Evolutionary conservation across 768 basidiomycete genomes (phyloP), one percentile per base, ranked within the genome.

Genomic region (Lanmaoa pseudosensibilis): DNA sequence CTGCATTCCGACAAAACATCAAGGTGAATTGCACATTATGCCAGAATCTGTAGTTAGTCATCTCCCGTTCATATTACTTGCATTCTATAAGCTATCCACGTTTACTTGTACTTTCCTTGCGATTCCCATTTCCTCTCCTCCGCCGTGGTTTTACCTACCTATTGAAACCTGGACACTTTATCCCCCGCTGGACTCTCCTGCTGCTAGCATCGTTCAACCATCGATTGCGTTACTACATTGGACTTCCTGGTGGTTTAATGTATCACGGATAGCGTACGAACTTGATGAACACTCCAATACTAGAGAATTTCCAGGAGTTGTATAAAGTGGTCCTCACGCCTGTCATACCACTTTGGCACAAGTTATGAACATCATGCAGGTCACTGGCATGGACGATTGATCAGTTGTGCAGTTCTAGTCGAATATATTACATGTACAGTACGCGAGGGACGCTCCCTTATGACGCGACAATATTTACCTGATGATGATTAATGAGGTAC

Each of bases 1-100:
- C 76, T 59, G 72, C 83, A 48, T 82, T 92, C 77, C 84, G 81
- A 56, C 77, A 77, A 60, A 77, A 73, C 58, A 66, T 92, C 66
- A 78, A 80, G 63, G 72, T 88, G 65, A 73, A 81, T 56, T 90
- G 88, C 77, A 74, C 82, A 39, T 70, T 90, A 67, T 90, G 88
- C 71, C 77, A 86, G 72, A 82, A 71, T 75, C 73, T 87, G 73
- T 87, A 82, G 80, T 69, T 70, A 72, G 78, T 71, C 74, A 68
- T 70, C 57, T 60, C 49, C 47, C 33, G 51, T 61, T 40, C 62
- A 70, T 61, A 66, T 65, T 48, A 65, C 40, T 49, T 51, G 59
- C 62, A 73, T 53, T 56, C 64, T 62, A 63, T 68, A 71, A 64
- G 54, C 62, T 67, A 74, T 55, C 56, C 57, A 60, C 65, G 53